Evolutionary conservation across 2,329 filamentous ascomycete genomes (phyloP).

Genomic region (Aspergillus sp.): DNA sequence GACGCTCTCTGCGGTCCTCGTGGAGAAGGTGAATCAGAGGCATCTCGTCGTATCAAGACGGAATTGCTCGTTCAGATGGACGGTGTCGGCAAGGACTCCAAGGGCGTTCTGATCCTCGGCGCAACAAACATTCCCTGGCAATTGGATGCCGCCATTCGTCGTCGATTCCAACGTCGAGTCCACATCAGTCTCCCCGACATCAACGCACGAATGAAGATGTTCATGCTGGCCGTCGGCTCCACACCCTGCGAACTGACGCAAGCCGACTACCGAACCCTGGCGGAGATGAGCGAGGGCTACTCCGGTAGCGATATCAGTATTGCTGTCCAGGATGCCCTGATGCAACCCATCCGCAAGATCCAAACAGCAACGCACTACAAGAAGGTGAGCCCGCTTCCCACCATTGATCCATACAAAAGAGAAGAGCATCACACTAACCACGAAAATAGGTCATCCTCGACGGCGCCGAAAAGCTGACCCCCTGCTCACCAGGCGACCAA

Average conservation of each 20-base stretch:
- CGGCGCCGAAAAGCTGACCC: slow-evolving; percentile 64
- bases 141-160: slow-evolving; percentile 89
- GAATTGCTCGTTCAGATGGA: slow-evolving; percentile 99
- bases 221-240: slow-evolving; percentile 88
- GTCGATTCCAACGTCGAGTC: slow-evolving; percentile 93
- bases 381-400: slow-evolving; percentile 58
- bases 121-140: slow-evolving; percentile 99
- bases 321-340: slow-evolving; percentile 91
- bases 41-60: slow-evolving; percentile 95
- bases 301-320: slow-evolving; percentile 96
- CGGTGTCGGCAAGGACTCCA: slow-evolving; percentile 93
- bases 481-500: slow-evolving; percentile 87
- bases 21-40: slow-evolving; percentile 94
- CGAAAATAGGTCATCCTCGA: slow-evolving; percentile 67
- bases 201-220: slow-evolving; percentile 88
- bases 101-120: slow-evolving; percentile 89
- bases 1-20: slow-evolving; percentile 93
- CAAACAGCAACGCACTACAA: slow-evolving; percentile 98
- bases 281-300: slow-evolving; percentile 84
- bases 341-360: slow-evolving; percentile 97
- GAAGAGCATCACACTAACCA: slow-evolving; percentile 9
- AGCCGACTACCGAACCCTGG: slow-evolving; percentile 78
- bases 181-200: slow-evolving; percentile 91
- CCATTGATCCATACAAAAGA: neutral
- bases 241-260: slow-evolving; percentile 82